Conservation (phyloP, 1,139 yeast genomes). For the Nakaseomyces delphensis region DNA sequence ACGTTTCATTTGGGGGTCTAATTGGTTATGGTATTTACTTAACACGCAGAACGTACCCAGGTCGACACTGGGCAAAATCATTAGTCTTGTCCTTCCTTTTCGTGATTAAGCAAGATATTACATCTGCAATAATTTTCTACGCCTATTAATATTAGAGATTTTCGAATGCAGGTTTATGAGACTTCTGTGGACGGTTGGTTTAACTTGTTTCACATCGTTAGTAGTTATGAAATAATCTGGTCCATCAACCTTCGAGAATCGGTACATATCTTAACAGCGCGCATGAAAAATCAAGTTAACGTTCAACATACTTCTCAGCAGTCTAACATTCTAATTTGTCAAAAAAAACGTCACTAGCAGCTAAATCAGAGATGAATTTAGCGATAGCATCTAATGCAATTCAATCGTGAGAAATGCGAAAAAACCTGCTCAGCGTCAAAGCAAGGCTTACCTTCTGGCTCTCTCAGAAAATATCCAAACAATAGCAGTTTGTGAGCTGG, state of each 20-base stretch:
- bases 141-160: too few species aligned
- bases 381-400: constrained; percentile 72
- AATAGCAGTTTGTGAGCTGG: constrained; percentile 55
- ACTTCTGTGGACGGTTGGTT: too few species aligned
- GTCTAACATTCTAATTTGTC: constrained; percentile 62
- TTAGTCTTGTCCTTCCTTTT: not conserved
- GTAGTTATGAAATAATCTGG: constrained; percentile 77
- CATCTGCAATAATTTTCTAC: too few species aligned
- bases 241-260: constrained; percentile 43
- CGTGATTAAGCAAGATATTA: not conserved
- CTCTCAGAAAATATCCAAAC: constrained; percentile 80
- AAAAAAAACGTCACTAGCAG: constrained; percentile 56
- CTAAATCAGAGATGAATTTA: constrained; percentile 68
- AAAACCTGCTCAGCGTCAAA: constrained; percentile 63
- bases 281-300: constrained; percentile 68
- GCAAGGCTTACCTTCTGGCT: constrained; percentile 58
- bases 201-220: constrained; percentile 65
- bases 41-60: constrained; percentile 99
- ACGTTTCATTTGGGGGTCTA: constrained; percentile 69
- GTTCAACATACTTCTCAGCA: constrained; percentile 62
- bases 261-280: constrained; percentile 56
- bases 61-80: constrained; percentile 99
- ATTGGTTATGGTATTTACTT: constrained; percentile 99
- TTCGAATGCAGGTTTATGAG: too few species aligned
- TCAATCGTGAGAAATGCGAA: constrained; percentile 72